Percentiles rank a stretch among this genome's conserved stretches.
phyloP scores from a whole-genome alignment of 2,329 filamentous ascomycete genomes.

The Dichotomopilus funicola region DNA sequence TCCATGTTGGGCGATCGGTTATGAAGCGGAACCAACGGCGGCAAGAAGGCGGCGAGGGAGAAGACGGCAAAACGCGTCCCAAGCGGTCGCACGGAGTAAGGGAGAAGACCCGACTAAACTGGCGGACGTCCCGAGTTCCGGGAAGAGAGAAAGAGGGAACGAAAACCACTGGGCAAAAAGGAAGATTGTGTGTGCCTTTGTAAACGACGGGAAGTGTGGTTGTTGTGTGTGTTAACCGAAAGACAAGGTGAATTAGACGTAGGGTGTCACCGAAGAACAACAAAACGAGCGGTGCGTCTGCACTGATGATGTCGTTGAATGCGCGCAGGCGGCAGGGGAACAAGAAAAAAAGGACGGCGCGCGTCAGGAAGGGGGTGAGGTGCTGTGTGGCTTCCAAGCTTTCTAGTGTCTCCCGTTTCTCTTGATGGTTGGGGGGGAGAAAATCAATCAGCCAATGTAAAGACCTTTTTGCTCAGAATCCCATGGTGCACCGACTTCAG shows the following conservation, averaged over 20 bases:
- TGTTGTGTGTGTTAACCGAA: too few species aligned
- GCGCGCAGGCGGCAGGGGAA: constrained; percentile 2
- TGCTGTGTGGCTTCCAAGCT: constrained; percentile 13
- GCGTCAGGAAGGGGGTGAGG: not conserved
- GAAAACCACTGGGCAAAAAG: not conserved
- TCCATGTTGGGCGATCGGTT: constrained; percentile 12
- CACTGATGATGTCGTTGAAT: constrained; percentile 21
- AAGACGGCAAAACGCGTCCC: not conserved
- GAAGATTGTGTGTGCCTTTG: constrained; percentile 2
- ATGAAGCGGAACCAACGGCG: not conserved
- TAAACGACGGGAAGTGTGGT: too few species aligned
- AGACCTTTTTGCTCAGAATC: constrained; percentile 1
- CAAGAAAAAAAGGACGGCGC: not conserved
- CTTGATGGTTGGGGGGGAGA: not conserved
- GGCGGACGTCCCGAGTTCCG: not conserved
- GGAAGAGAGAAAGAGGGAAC: not conserved
- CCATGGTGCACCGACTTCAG: constrained; percentile 14
- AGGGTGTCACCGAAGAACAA: not conserved
- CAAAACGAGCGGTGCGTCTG: constrained; percentile 22
- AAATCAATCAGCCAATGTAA: constrained; percentile 17
- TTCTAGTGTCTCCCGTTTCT: not conserved
- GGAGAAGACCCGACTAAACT: not conserved
- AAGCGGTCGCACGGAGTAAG: not conserved
- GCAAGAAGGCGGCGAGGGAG: not conserved
- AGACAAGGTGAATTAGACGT: too few species aligned